A percentile compares a stretch with the other conserved stretches of the same genome.
Evolutionary conservation across 768 basidiomycete genomes (phyloP).

Genomic region (Solioccasus polychromus): DNA sequence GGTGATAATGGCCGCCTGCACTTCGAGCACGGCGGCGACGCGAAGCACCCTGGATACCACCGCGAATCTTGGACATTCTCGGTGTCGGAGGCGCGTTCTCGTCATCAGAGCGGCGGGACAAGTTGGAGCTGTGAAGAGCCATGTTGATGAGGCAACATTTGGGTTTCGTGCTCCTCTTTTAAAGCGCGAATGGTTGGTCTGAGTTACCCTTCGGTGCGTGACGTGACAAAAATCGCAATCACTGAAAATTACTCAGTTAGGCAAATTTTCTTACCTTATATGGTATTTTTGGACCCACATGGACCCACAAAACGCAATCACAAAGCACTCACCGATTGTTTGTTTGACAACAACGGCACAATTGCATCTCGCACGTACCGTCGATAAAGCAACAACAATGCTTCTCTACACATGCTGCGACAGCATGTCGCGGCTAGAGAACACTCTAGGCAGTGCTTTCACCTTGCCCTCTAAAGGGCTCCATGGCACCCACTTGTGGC

Average conservation of each 20-base stretch:
- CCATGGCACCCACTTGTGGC: no score
- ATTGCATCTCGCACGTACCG: no score
- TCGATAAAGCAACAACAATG: no score
- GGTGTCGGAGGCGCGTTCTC: constrained; percentile 35
- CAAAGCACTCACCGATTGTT: constrained; percentile 17
- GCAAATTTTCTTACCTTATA: constrained; percentile 11
- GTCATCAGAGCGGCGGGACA: constrained; percentile 21
- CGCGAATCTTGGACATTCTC: constrained; percentile 20
- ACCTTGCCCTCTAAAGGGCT: no score
- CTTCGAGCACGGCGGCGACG: constrained; percentile 41
- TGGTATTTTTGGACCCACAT: constrained; percentile 32
- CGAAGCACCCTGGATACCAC: constrained; percentile 32
- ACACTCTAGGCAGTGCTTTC: no score
- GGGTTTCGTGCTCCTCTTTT: constrained; percentile 23
- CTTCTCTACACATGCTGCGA: not conserved
- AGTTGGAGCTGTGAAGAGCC: constrained; percentile 24
- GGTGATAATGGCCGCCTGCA: constrained; percentile 25
- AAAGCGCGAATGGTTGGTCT: constrained; percentile 14
- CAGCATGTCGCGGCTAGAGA: not conserved
- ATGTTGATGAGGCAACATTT: constrained; percentile 15
- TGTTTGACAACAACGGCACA: not conserved
- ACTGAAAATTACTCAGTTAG: constrained; percentile 26
- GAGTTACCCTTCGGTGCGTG: constrained; percentile 9
- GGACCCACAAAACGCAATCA: no score
- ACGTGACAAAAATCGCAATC: constrained; percentile 34